These are phyloP conservation scores for Daedaleopsis sinensis DNA, from an alignment of 768 basidiomycete genomes.

Conservation along the genomic window DNA sequence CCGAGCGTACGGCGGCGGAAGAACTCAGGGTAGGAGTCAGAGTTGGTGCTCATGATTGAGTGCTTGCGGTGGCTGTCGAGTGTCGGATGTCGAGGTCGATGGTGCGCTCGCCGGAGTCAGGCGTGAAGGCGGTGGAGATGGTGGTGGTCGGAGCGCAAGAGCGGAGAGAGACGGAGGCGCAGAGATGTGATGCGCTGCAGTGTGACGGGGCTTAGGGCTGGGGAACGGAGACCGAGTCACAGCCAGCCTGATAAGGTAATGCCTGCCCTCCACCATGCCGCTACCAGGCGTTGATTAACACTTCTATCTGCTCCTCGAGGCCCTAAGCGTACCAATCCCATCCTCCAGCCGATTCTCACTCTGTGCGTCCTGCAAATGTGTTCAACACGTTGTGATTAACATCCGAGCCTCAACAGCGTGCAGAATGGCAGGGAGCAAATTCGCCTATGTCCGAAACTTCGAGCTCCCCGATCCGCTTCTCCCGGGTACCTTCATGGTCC, in stretches of 20 bases:
- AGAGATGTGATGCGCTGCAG: constrained; percentile 20
- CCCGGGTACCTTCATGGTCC: constrained; percentile 80
- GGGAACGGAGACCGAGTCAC: constrained; percentile 30
- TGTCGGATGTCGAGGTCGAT: constrained; percentile 7
- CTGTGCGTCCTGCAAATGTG: constrained; percentile 1
- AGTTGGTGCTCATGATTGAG: constrained; percentile 26
- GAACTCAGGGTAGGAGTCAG: constrained; percentile 41
- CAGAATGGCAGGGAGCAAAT: constrained; percentile 90
- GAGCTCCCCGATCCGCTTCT: constrained; percentile 88
- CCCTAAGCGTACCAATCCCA: constrained; percentile 1
- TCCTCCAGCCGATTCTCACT: neutral
- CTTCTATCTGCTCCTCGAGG: constrained; percentile 5
- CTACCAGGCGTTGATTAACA: constrained; percentile 20
- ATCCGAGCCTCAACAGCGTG: neutral
- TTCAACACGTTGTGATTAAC: neutral
- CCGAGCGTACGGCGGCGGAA: constrained; percentile 74
- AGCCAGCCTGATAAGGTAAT: constrained; percentile 15
- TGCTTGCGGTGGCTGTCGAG: neutral
- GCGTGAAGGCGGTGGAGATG: constrained; percentile 14
- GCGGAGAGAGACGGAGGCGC: constrained; percentile 21
- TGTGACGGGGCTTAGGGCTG: constrained; percentile 27
- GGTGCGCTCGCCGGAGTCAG: neutral
- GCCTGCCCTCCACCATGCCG: constrained; percentile 15
- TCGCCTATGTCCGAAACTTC: constrained; percentile 86
- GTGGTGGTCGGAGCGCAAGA: constrained; percentile 26